These are phyloP conservation scores for Phytopythium litorale DNA, from an alignment of 352 stramenopile genomes.

Conservation along the genomic window DNA sequence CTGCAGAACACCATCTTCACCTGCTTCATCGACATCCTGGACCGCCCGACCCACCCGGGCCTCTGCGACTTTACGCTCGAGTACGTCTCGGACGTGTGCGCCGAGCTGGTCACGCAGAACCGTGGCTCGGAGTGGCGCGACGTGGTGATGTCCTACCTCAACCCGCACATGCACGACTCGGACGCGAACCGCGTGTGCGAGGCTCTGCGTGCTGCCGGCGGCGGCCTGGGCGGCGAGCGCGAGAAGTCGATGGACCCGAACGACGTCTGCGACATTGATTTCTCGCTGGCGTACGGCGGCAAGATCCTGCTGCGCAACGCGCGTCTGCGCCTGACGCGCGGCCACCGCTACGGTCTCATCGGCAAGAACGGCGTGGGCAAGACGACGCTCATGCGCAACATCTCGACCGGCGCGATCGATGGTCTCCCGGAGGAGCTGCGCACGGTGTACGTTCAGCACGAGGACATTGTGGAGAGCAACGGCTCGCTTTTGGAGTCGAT, in stretches of 20 bases:
- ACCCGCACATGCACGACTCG: conserved; percentile 48
- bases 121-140: conserved; percentile 49
- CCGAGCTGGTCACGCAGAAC: conserved; percentile 53
- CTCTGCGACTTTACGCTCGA: conserved; percentile 50
- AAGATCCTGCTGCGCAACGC: conserved; percentile 98
- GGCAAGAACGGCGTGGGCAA: conserved; percentile 97
- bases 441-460: conserved; percentile 96
- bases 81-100: conserved; percentile 62
- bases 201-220: conserved; percentile 42
- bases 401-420: conserved; percentile 89
- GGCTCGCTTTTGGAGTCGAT: conserved; percentile 67
- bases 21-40: conserved; percentile 39
- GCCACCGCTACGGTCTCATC: conserved; percentile 95
- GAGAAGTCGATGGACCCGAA: conserved; percentile 61
- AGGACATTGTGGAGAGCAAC: conserved; percentile 92
- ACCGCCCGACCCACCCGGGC: conserved; percentile 38
- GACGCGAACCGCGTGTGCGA: conserved; percentile 50
- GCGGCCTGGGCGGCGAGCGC: conserved; percentile 43
- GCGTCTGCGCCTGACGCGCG: conserved; percentile 92
- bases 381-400: conserved; percentile 93
- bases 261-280: conserved; percentile 68
- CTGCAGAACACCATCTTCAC: conserved; percentile 41
- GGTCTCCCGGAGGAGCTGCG: conserved; percentile 89
- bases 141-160: conserved; percentile 50
- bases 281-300: conserved; percentile 69